Percentiles rank a stretch among this genome's conserved stretches.
Evolutionary conservation across 306 rosid genomes (phyloP).

Genomic region (Sicyos edulis): DNA sequence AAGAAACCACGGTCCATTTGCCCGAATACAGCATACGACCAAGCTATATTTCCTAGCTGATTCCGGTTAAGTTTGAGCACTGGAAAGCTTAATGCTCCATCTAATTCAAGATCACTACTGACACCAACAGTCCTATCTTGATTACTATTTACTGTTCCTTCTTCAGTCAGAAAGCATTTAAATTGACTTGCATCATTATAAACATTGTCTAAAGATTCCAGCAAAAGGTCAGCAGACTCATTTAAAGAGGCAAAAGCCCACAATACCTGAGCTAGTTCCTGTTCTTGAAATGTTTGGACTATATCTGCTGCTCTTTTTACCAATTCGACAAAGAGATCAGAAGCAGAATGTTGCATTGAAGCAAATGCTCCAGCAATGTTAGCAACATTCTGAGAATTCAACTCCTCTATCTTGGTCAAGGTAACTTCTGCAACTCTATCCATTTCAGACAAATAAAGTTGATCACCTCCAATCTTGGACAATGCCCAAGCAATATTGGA

Average conservation of each 20-base stretch:
- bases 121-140: constrained; percentile 28
- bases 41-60: constrained; percentile 72
- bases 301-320: constrained; percentile 56
- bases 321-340: constrained; percentile 64
- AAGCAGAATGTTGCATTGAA: constrained; percentile 82
- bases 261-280: constrained; percentile 84
- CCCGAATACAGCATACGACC: constrained; percentile 88
- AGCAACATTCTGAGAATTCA: constrained; percentile 86
- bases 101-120: constrained; percentile 26
- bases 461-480: constrained; percentile 88
- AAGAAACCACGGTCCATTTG: constrained; percentile 65
- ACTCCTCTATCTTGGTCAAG: constrained; percentile 57
- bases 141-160: constrained; percentile 22
- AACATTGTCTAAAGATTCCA: constrained; percentile 59
- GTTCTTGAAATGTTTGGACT: constrained; percentile 71
- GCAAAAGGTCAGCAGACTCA: constrained; percentile 53
- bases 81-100: constrained; percentile 35
- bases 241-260: constrained; percentile 89
- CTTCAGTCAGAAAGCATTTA: constrained; percentile 29
- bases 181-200: constrained; percentile 42
- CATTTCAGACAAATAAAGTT: constrained; percentile 85
- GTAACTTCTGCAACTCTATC: constrained; percentile 91
- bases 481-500: constrained; percentile 86
- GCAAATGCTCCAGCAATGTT: constrained; percentile 91
- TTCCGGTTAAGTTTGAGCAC: constrained; percentile 55